Conservation (phyloP, 345 rosid species). For the Anastatica hierochuntica region DNA sequence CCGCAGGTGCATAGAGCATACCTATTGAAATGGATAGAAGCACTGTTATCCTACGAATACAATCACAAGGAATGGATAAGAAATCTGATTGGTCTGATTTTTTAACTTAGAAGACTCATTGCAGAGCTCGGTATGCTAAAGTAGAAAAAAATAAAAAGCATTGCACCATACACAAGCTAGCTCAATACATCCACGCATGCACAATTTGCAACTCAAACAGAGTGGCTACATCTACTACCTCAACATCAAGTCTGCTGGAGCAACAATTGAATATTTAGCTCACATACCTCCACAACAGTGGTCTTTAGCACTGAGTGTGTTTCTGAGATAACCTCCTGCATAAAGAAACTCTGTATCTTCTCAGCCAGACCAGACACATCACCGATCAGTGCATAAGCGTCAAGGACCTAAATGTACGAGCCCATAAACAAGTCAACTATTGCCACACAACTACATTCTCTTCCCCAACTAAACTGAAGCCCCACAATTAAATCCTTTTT, state of each 20-base stretch:
- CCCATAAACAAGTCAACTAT: slow-evolving; percentile 3
- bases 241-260: slow-evolving; percentile 8
- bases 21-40: slow-evolving; percentile 60
- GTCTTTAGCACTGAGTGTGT: slow-evolving; percentile 70
- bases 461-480: background rate
- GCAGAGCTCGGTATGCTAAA: background rate
- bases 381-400: slow-evolving; percentile 96
- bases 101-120: background rate
- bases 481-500: background rate
- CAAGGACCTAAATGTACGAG: slow-evolving; percentile 62
- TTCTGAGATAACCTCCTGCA: slow-evolving; percentile 97
- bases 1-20: slow-evolving; percentile 27
- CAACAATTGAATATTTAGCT: slow-evolving; percentile 1
- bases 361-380: slow-evolving; percentile 96
- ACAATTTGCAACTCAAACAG: background rate
- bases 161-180: background rate
- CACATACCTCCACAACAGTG: slow-evolving; percentile 68
- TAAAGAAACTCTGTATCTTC: slow-evolving; percentile 92
- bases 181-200: slow-evolving; percentile 12
- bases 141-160: no score
- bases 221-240: slow-evolving; percentile 1
- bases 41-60: slow-evolving; percentile 59
- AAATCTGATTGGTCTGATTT: background rate
- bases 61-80: slow-evolving; percentile 6
- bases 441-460: slow-evolving; percentile 6